Conservation (phyloP, 805 yeast species). For the Brettanomyces custersianus region DNA sequence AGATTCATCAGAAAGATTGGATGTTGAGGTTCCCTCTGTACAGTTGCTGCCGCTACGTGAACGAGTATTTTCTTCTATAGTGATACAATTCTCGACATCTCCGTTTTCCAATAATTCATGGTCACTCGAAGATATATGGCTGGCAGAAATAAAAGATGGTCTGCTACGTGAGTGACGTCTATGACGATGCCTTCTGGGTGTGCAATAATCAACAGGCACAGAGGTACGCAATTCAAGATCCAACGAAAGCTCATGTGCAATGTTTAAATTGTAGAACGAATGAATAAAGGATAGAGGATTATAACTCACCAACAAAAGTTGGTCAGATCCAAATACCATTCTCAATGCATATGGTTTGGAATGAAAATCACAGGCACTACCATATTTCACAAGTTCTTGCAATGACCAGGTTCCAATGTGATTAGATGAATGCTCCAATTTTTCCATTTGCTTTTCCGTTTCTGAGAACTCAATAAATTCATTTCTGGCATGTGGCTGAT, state of each 20-base stretch:
- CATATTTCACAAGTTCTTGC: slow-evolving; percentile 23
- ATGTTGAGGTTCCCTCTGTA: too few relatives aligned
- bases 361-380: slow-evolving; percentile 23
- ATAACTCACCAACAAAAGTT: slow-evolving; percentile 20
- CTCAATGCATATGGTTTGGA: slow-evolving; percentile 24
- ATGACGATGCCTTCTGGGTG: slow-evolving; percentile 18
- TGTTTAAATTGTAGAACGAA: slow-evolving; percentile 23
- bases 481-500: background rate
- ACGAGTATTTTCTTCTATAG: background rate
- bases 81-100: background rate
- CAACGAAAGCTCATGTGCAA: slow-evolving; percentile 24
- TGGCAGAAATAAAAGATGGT: background rate
- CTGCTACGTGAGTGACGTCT: background rate
- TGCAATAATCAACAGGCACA: slow-evolving; percentile 21
- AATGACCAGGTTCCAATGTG: slow-evolving; percentile 15
- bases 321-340: slow-evolving; percentile 20
- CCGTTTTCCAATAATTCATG: background rate
- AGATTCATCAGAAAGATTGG: too few relatives aligned
- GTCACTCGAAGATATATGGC: background rate
- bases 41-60: background rate
- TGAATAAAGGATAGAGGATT: slow-evolving; percentile 20
- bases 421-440: background rate
- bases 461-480: slow-evolving; percentile 3
- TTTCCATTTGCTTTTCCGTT: slow-evolving; percentile 4
- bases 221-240: slow-evolving; percentile 20